Evolutionary conservation across 495 filamentous ascomycete genomes (phyloP), one percentile per base, ranked within the genome.

Genomic region (Copromyces sp.): DNA sequence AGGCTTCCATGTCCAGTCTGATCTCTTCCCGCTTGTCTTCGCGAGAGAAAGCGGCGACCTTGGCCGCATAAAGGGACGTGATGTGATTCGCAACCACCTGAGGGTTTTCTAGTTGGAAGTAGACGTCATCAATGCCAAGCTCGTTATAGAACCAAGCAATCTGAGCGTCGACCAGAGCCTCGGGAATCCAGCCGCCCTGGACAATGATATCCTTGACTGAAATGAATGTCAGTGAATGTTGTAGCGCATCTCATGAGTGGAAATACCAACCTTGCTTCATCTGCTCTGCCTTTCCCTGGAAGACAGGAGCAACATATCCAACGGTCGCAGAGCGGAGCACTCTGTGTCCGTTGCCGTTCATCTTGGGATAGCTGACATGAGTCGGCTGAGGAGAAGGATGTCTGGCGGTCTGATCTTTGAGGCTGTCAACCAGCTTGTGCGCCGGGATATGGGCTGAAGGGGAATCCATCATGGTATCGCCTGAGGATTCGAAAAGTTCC

Each of bases 121-220:
- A 99, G 84, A 97, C 94, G 82, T 99, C 95, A 81, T 99, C 95
- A 77, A 99, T 99, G 70, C 95, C 96, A 16, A 99, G 87, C 80
- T 94, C 91, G 76, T 95, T 92, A 84, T 99, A 99, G 86, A 99
- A 99, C 96, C 95, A 98, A 20, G 87, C 86, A 39, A 93, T 93
- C 82, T 99, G 94, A 3, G 89, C 87, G 72, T 94, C 89, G 44
- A 97, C 87, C 74, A 98, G 91, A 53, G 92, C 88, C 70, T 86
- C 84, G 3, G 95, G 95, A 70, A 99, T 93, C 88, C 97, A 98
- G 45, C 88, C 90, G 79, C 77, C 78, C 65, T 82, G 80, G 40
- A 53, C 73, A 74, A 86, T 86, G 72, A 78, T 69, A 32, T 75
- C 78, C 77, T 80, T 82, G 77, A 86, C 84, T 86, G 38, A 42